Conservation (phyloP, 1,139 yeast species). For the Scheffersomyces illinoinensis region DNA sequence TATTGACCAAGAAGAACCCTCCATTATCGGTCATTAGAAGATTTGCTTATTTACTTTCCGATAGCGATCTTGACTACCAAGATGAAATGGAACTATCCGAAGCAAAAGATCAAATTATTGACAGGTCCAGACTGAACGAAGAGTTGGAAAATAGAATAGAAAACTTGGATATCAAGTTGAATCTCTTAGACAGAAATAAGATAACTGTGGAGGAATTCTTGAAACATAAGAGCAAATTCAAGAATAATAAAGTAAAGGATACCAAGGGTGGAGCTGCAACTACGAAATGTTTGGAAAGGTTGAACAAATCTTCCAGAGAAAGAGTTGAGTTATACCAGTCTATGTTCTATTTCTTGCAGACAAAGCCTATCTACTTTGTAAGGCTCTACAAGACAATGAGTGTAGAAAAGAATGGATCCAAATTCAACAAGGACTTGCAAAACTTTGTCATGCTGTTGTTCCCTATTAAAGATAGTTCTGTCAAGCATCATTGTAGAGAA, state of each 20-base stretch:
- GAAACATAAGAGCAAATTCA: slow-evolving; percentile 49
- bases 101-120: slow-evolving; percentile 65
- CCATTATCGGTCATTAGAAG: slow-evolving; percentile 73
- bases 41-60: slow-evolving; percentile 76
- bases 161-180: slow-evolving; percentile 79
- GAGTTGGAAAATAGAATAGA: slow-evolving; percentile 72
- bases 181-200: slow-evolving; percentile 74
- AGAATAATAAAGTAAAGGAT: slow-evolving; percentile 18
- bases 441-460: slow-evolving; percentile 51
- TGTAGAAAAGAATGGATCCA: slow-evolving; percentile 19
- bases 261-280: slow-evolving; percentile 13
- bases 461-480: slow-evolving; percentile 36
- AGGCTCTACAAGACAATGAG: slow-evolving; percentile 36
- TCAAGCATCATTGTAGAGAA: slow-evolving; percentile 56
- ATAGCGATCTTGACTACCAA: slow-evolving; percentile 71
- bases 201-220: slow-evolving; percentile 76
- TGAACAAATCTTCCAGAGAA: slow-evolving; percentile 39
- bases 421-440: slow-evolving; percentile 38
- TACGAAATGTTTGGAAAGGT: slow-evolving; percentile 27
- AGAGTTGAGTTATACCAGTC: slow-evolving; percentile 70
- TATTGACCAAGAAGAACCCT: slow-evolving; percentile 72
- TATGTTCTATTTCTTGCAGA: slow-evolving; percentile 78
- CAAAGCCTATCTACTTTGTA: slow-evolving; percentile 75
- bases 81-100: slow-evolving; percentile 74
- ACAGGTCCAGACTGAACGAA: slow-evolving; percentile 64